Evolutionary conservation across 2,329 filamentous ascomycete species (phyloP), one percentile per base, ranked within the genome.

Genomic region (Fusarium verrucosum): DNA sequence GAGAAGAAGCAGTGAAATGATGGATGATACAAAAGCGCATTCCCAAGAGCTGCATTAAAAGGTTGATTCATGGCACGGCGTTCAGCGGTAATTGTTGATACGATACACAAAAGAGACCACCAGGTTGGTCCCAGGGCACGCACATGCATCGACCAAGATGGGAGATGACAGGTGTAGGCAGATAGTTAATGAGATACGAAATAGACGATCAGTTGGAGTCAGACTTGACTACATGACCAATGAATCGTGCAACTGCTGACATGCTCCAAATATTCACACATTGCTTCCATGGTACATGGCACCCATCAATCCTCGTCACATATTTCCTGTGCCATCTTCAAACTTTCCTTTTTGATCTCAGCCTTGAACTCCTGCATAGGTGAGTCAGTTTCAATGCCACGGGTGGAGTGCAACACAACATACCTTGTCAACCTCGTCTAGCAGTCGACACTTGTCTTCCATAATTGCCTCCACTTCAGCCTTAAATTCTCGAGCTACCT

Each of bases 1-100:
- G 87, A 91, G 76, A 83, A 88, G 72, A 83, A 87, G 72, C 70
- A 80, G 72, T 79, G 75, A 71, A 59, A n/a, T 19, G 33, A 43
- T 17, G 30, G 33, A 43, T 17, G 30, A 44, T 37, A 26, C 9
- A 25, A 40, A 45, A 47, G 57, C 44, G 30, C 20, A 10, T 58
- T 51, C 16, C 7, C 4, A 19, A n/a, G 32, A 38, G 40, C 28
- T 37, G 46, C 36, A 47, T 35, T n/a, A n/a, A 56, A 58, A 61
- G 46, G 37, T 49, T 40, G 37, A 41, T 58, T 71, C 56, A 71
- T 65, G 53, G 62, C 45, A 64, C 20, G 70, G 70, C 70, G 70
- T 72, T 72, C 55, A 60, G 65, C 50, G 69, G 36, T 50, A 60
- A 45, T 56, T 33, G 37, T 45, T 55, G 41, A 66, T 66, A 63